Percentiles rank a stretch among this genome's conserved stretches.
Conservation (phyloP, 1,284 basidiomycete genomes). For the Trametes pubescens region DNA sequence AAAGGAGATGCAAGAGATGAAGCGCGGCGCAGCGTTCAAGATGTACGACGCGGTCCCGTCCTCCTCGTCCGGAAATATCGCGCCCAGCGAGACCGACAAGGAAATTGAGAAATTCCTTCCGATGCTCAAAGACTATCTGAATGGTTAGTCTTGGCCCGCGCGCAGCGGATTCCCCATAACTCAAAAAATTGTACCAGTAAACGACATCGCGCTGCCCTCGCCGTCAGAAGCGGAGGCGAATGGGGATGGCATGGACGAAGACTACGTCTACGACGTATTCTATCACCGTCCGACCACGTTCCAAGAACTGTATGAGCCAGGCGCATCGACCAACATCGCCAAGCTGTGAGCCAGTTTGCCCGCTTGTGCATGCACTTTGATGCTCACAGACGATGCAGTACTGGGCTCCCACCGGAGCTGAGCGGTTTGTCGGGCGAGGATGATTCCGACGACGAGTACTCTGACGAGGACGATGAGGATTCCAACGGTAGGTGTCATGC, state of each 20-base stretch:
- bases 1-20: constrained; percentile 50
- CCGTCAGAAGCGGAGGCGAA: constrained; percentile 23
- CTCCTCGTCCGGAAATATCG: constrained; percentile 29
- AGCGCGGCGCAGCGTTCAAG: constrained; percentile 49
- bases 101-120: constrained; percentile 81
- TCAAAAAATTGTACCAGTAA: constrained; percentile 28
- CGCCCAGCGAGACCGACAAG: constrained; percentile 49
- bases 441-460: constrained; percentile 75
- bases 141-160: constrained; percentile 49
- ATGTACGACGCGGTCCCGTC: constrained; percentile 76
- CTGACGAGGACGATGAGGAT: constrained; percentile 83
- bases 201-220: constrained; percentile 29
- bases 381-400: constrained; percentile 47
- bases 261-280: constrained; percentile 85
- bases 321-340: constrained; percentile 59
- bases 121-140: constrained; percentile 75
- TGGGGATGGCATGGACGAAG: constrained; percentile 43
- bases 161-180: neutral
- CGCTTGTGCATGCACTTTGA: constrained; percentile 1
- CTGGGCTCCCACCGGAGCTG: constrained; percentile 64
- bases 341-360: constrained; percentile 58
- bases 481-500: constrained; percentile 67
- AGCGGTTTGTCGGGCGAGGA: constrained; percentile 58
- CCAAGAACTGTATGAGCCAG: constrained; percentile 62
- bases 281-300: constrained; percentile 68